These are phyloP conservation scores for Leptographium radiaticola DNA, from an alignment of 2,329 filamentous ascomycete species.

Conservation along the genomic window DNA sequence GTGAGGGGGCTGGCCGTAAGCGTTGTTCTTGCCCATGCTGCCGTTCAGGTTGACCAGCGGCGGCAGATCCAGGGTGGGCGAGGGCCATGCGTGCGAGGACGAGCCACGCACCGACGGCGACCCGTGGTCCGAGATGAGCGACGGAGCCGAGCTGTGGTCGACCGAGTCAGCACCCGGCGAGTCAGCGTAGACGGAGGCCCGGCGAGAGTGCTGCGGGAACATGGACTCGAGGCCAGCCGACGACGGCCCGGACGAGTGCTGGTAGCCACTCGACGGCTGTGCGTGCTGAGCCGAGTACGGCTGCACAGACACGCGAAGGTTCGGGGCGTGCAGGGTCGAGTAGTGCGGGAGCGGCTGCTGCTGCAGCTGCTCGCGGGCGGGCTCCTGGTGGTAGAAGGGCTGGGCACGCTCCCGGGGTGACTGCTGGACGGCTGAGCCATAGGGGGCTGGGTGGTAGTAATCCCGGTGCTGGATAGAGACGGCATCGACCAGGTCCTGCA, in stretches of 20 bases:
- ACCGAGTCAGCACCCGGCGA: background rate
- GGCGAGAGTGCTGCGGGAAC: background rate
- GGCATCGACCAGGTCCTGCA: background rate
- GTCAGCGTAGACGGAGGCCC: background rate
- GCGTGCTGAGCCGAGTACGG: background rate
- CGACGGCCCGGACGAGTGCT: background rate
- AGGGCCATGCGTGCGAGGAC: conserved; percentile 20
- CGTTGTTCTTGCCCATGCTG: background rate
- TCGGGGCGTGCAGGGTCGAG: background rate
- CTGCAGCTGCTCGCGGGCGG: background rate
- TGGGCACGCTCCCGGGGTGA: background rate
- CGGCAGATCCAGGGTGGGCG: conserved; percentile 28
- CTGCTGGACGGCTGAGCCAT: background rate
- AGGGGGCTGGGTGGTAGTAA: background rate
- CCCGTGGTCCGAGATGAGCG: conserved; percentile 56
- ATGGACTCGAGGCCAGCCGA: background rate
- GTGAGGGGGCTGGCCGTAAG: background rate
- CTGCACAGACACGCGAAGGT: background rate
- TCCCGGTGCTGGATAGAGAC: background rate
- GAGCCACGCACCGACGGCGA: conserved; percentile 41
- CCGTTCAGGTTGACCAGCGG: conserved; percentile 14
- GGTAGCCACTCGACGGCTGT: background rate
- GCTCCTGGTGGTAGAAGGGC: conserved; percentile 1
- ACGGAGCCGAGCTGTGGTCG: conserved; percentile 36
- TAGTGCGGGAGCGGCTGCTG: background rate